phyloP scores from a whole-genome alignment of 768 basidiomycete species.

The Galerina sulciceps region DNA sequence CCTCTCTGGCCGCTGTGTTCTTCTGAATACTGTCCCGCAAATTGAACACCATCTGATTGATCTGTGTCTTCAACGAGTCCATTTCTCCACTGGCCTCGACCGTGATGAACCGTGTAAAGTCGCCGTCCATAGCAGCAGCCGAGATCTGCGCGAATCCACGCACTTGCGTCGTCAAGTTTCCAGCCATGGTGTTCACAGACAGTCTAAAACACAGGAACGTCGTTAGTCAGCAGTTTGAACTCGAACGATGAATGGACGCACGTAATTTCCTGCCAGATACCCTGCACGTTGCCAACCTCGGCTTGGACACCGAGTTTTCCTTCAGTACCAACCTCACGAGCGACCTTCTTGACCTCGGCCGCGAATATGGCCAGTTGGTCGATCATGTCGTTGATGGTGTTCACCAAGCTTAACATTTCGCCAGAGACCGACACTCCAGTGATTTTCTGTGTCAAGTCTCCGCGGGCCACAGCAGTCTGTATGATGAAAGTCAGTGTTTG shows the following conservation, averaged over 20 bases:
- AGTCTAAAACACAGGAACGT: conserved; percentile 50
- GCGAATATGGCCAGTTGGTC: conserved; percentile 62
- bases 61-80: conserved; percentile 99
- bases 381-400: conserved; percentile 93
- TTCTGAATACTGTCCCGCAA: conserved; percentile 96
- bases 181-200: conserved; percentile 98
- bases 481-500: background rate
- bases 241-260: conserved; percentile 42
- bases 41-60: conserved; percentile 99
- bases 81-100: conserved; percentile 98
- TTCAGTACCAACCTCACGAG: conserved; percentile 96
- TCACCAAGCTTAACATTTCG: conserved; percentile 94
- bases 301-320: conserved; percentile 99
- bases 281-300: conserved; percentile 95
- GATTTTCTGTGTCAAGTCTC: conserved; percentile 94
- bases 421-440: conserved; percentile 91
- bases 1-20: conserved; percentile 97
- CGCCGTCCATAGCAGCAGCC: conserved; percentile 97
- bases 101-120: conserved; percentile 98
- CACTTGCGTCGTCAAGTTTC: conserved; percentile 96
- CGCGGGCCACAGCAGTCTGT: conserved; percentile 86
- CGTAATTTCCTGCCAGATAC: conserved; percentile 99
- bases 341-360: conserved; percentile 86
- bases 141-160: conserved; percentile 99
- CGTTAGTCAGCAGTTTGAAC: background rate